phyloP scores from a whole-genome alignment of 345 rosid genomes.

The Hypericum perforatum region DNA sequence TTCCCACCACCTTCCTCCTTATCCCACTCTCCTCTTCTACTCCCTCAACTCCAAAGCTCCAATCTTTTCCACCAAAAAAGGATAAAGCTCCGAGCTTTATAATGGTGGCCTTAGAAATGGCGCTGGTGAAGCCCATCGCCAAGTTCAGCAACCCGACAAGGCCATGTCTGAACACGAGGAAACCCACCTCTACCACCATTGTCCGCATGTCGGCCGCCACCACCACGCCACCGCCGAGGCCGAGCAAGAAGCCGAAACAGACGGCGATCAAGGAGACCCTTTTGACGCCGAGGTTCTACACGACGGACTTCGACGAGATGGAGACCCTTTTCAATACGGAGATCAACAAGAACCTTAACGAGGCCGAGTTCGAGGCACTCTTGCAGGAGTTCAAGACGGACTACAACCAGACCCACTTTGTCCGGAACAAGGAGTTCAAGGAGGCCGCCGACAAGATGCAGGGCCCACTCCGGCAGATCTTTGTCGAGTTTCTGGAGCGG shows the following conservation, averaged over 20 bases:
- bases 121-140: slow-evolving; percentile 43
- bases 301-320: slow-evolving; percentile 97
- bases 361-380: slow-evolving; percentile 76
- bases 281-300: slow-evolving; percentile 82
- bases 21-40: no score
- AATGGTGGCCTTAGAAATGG: slow-evolving; percentile 65
- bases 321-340: slow-evolving; percentile 88
- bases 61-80: no score
- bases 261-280: slow-evolving; percentile 74
- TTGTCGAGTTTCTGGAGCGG: slow-evolving; percentile 91
- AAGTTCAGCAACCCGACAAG: slow-evolving; percentile 16
- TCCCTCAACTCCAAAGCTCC: no score
- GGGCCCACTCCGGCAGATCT: slow-evolving; percentile 82
- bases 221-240: slow-evolving; percentile 28
- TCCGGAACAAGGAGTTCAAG: slow-evolving; percentile 94
- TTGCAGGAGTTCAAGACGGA: slow-evolving; percentile 96
- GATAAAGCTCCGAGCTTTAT: not conserved
- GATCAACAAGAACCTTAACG: slow-evolving; percentile 84
- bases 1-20: no score
- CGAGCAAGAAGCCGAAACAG: slow-evolving; percentile 53
- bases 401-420: slow-evolving; percentile 96
- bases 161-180: slow-evolving; percentile 24
- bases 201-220: slow-evolving; percentile 69
- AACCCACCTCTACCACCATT: slow-evolving; percentile 5
- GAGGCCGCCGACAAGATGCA: slow-evolving; percentile 93